phyloP scores from a whole-genome alignment of 208 protist genomes.

The Strigomonas culicis region DNA sequence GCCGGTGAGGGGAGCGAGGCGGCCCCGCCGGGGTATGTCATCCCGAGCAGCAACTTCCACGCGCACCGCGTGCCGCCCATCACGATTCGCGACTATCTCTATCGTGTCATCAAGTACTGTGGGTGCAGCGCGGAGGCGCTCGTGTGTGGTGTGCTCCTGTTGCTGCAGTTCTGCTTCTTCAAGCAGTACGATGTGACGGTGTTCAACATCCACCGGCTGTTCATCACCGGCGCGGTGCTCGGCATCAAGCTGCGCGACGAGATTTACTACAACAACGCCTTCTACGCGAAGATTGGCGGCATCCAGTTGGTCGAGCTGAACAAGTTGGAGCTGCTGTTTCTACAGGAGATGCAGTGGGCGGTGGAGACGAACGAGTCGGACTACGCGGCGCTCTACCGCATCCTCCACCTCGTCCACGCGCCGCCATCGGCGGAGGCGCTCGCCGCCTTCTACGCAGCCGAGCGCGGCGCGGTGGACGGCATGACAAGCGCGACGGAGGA shows the following conservation, averaged over 20 bases:
- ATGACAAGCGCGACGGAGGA: too few relatives aligned
- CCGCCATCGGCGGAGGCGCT: constrained; percentile 5
- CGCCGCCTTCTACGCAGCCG: too few relatives aligned
- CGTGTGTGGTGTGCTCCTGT: constrained; percentile 84
- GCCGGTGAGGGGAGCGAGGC: constrained; percentile 1
- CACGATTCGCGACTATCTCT: constrained; percentile 79
- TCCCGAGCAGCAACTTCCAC: constrained; percentile 65
- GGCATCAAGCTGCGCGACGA: constrained; percentile 90
- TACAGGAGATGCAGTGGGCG: constrained; percentile 78
- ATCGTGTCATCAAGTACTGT: constrained; percentile 89
- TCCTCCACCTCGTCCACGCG: constrained; percentile 29
- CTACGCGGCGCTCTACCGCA: constrained; percentile 29
- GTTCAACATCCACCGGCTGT: constrained; percentile 81
- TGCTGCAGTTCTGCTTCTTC: constrained; percentile 76
- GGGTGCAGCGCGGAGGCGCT: constrained; percentile 89
- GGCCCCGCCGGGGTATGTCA: too few relatives aligned
- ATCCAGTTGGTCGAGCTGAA: constrained; percentile 83
- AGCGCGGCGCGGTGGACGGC: too few relatives aligned
- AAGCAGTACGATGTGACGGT: constrained; percentile 43
- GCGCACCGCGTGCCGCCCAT: constrained; percentile 74
- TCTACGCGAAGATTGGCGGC: constrained; percentile 90
- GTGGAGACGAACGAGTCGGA: constrained; percentile 62
- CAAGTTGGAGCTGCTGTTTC: constrained; percentile 77
- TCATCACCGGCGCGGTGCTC: constrained; percentile 79
- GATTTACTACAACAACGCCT: constrained; percentile 85